Evolutionary conservation across 352 stramenopile species (phyloP).

Genomic region (Plasmopara halstedii): DNA sequence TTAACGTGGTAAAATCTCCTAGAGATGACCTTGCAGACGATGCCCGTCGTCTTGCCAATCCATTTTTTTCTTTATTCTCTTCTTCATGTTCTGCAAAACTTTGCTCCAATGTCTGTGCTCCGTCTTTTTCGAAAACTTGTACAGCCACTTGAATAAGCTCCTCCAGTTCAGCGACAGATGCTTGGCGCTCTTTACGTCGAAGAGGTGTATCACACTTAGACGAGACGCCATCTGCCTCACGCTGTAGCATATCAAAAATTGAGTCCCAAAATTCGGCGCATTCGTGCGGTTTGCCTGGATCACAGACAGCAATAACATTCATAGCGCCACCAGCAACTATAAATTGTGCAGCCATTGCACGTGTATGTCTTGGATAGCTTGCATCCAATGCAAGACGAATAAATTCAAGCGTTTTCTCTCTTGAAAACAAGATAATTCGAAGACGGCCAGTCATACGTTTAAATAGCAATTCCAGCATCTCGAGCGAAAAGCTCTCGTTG

Average conservation of each 20-base stretch:
- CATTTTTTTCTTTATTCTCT: conserved; percentile 2
- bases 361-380: conserved; percentile 48
- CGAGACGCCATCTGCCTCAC: conserved; percentile 44
- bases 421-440: conserved; percentile 62
- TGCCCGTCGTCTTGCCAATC: conserved; percentile 9
- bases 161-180: conserved; percentile 56
- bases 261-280: conserved; percentile 63
- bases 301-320: conserved; percentile 46
- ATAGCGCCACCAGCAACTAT: conserved; percentile 59
- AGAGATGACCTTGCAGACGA: conserved; percentile 30
- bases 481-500: conserved; percentile 75
- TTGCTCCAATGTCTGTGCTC: conserved; percentile 55
- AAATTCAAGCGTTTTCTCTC: conserved; percentile 66
- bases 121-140: conserved; percentile 61
- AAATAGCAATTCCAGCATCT: conserved; percentile 81
- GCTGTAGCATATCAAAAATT: conserved; percentile 56
- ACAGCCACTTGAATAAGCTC: conserved; percentile 74
- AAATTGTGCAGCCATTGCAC: conserved; percentile 65
- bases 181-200: conserved; percentile 33
- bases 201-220: conserved; percentile 28
- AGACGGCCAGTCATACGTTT: conserved; percentile 80
- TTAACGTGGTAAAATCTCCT: conserved; percentile 4
- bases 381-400: conserved; percentile 56
- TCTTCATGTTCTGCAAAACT: conserved; percentile 50
- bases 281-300: conserved; percentile 33